Evolutionary conservation across 1,284 basidiomycete species (phyloP), one percentile per base, ranked within the genome.

Genomic region (Rhodotorula sp.): DNA sequence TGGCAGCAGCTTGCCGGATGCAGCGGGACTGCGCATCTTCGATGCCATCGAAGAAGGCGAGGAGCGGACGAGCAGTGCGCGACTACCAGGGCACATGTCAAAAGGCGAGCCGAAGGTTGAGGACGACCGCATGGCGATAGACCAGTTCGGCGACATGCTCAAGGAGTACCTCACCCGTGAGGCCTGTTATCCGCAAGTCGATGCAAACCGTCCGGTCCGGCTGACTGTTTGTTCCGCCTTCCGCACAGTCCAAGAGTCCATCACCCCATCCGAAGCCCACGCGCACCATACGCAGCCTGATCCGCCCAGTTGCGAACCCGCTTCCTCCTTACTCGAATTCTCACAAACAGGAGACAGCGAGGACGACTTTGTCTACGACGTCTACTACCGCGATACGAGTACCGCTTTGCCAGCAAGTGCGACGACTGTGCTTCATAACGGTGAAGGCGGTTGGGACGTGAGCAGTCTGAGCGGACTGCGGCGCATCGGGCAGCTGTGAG

Each of bases 81-180:
- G 37, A 26, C n/a, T 10, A 16, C 20, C 56, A 4, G 26, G n/a
- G 26, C 47, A 22, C 30, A 26, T 30, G 44, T 48, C 8, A 13
- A 46, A n/a, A 5, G 34, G 16, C 20, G 30, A 62, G 54, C 26
- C 15, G 26, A 31, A 37, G 51, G 30, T 4, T 16, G 67, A 26
- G 47, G 30, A 52, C 13, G 59, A 51, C 18, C 22, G 30, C 22
- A 20, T 22, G 1, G 60, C 72, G 60, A 77, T 76, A 70, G 63
- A 62, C 28, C 72, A 71, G 62, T 77, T 77, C 58, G 75, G 74
- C 9, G 70, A 74, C 4, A 74, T 77, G 75, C 69, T 77, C 37
- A 60, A 76, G 26, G 76, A 77, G 58, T 77, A 76, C 55, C 64
- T 77, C 15, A 73, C 70, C 1, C 61, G 76, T 77, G 50, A 47